A percentile compares a stretch with the other conserved stretches of the same genome.
Evolutionary conservation across 164 flowering plant genomes (phyloP).

Genomic region (Stephania cephalantha): DNA sequence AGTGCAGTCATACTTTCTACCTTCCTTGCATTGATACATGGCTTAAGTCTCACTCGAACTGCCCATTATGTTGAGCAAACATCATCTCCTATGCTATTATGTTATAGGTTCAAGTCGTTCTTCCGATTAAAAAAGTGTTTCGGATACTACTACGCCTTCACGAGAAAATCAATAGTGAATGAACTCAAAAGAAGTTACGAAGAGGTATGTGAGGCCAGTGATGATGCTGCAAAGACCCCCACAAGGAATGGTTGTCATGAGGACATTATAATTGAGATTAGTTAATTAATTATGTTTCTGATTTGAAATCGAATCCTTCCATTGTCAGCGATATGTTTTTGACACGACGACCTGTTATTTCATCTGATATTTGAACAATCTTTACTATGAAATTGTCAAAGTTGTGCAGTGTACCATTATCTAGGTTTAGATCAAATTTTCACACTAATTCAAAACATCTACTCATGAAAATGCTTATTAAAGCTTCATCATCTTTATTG

Average conservation of each 20-base stretch:
- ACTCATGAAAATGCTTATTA: conserved; percentile 12
- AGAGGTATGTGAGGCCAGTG: conserved; percentile 9
- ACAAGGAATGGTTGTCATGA: conserved; percentile 23
- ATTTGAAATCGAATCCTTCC: too few species aligned
- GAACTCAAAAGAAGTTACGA: conserved; percentile 16
- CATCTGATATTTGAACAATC: too few species aligned
- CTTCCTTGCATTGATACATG: conserved; percentile 77
- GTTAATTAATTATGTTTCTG: too few species aligned
- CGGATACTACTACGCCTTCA: conserved; percentile 5
- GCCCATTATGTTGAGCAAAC: conserved; percentile 74
- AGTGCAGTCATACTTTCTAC: conserved; percentile 89
- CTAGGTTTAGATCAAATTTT: too few species aligned
- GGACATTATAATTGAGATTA: conserved; percentile 20
- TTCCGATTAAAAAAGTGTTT: conserved; percentile 17
- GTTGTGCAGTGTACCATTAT: too few species aligned
- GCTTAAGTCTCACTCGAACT: conserved; percentile 69
- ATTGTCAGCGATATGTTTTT: too few species aligned
- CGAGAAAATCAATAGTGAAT: conserved; percentile 14
- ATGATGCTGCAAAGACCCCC: conserved; percentile 22
- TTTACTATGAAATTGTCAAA: too few species aligned
- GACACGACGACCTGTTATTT: too few species aligned
- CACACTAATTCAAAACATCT: too few species aligned
- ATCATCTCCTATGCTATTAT: conserved; percentile 21
- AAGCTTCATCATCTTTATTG: too few species aligned
- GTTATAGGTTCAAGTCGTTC: conserved; percentile 15